Percentiles rank a stretch among this genome's conserved stretches.
Conservation (phyloP, 768 basidiomycete genomes). For the Rubroboletus satanas region DNA sequence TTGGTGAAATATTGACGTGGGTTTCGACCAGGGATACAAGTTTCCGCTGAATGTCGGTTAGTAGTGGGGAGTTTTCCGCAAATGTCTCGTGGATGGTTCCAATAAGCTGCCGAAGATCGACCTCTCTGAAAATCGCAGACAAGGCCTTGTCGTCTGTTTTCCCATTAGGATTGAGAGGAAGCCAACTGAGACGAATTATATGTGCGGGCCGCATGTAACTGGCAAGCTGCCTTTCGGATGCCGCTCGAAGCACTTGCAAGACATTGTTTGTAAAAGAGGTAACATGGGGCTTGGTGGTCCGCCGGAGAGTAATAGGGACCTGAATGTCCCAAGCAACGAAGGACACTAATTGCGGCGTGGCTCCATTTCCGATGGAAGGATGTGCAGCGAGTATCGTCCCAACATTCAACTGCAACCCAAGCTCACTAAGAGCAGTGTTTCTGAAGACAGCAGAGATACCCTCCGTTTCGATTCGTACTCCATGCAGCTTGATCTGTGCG, state of each 20-base stretch:
- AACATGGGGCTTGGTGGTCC: constrained; percentile 28
- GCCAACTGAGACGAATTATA: constrained; percentile 45
- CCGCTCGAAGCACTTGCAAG: constrained; percentile 23
- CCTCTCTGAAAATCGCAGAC: constrained; percentile 22
- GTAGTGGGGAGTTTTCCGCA: not conserved
- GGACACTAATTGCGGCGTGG: constrained; percentile 37
- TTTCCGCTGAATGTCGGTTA: constrained; percentile 33
- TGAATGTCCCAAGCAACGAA: constrained; percentile 42
- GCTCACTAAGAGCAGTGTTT: constrained; percentile 10
- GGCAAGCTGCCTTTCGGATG: constrained; percentile 41
- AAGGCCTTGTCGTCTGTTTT: constrained; percentile 33
- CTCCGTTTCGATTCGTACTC: constrained; percentile 52
- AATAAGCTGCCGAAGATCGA: constrained; percentile 22
- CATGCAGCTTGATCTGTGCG: constrained; percentile 49
- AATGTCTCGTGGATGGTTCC: constrained; percentile 1
- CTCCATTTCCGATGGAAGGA: constrained; percentile 38
- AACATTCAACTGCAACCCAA: constrained; percentile 33
- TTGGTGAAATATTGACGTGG: constrained; percentile 13
- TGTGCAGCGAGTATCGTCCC: constrained; percentile 43
- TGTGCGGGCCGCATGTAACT: constrained; percentile 52
- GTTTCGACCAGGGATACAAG: constrained; percentile 35
- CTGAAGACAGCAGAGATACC: constrained; percentile 46
- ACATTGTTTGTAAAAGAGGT: constrained; percentile 31
- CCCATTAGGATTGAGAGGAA: constrained; percentile 42
- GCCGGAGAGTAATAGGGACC: constrained; percentile 37